phyloP scores from a whole-genome alignment of 169 alveolate species.

The Plasmodium sp. region DNA sequence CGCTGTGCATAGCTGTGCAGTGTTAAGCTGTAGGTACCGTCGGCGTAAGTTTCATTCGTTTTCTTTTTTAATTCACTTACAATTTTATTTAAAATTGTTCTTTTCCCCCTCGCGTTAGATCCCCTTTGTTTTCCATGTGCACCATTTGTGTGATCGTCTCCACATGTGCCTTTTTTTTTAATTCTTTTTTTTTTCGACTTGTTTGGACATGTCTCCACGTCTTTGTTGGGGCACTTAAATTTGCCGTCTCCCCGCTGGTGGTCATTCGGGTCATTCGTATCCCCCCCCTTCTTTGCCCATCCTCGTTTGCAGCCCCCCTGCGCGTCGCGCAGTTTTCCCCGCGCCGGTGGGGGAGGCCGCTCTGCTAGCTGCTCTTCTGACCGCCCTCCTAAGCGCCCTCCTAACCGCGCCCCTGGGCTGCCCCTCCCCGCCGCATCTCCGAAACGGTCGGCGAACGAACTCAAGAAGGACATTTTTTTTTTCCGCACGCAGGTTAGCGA shows the following conservation, averaged over 20 bases:
- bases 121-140: background rate
- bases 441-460: slow-evolving; percentile 31
- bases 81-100: slow-evolving; percentile 19
- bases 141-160: background rate
- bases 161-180: background rate
- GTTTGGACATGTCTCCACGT: background rate
- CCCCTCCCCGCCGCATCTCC: background rate
- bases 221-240: background rate
- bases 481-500: slow-evolving; percentile 8
- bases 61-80: slow-evolving; percentile 37
- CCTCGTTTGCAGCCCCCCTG: background rate
- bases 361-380: too few relatives aligned
- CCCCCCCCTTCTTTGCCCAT: background rate
- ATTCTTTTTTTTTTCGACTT: background rate
- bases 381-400: background rate
- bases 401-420: background rate
- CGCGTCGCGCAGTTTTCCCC: background rate
- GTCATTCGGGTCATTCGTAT: background rate
- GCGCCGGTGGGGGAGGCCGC: background rate
- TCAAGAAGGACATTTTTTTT: slow-evolving; percentile 33
- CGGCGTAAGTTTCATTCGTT: slow-evolving; percentile 13
- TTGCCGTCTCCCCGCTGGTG: background rate
- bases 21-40: slow-evolving; percentile 28
- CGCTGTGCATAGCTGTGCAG: slow-evolving; percentile 27
- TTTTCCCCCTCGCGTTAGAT: background rate